phyloP scores from a whole-genome alignment of 1,139 yeast species.

The Taphrina sp. region DNA sequence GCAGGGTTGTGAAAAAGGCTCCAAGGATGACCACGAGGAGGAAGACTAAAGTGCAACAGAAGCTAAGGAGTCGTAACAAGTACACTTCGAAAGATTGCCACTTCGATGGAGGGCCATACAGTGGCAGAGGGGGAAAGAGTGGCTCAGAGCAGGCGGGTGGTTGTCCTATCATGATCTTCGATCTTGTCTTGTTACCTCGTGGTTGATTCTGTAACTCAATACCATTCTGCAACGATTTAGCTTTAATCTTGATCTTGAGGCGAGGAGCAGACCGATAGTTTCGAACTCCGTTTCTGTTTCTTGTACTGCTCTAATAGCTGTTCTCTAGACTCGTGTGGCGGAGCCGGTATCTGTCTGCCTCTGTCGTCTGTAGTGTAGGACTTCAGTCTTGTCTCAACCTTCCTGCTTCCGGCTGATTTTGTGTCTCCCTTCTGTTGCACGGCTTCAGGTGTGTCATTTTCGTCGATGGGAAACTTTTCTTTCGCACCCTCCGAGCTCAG shows the following conservation, averaged over 20 bases:
- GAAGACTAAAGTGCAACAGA: conserved; percentile 6
- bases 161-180: not conserved
- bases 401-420: too few relatives aligned
- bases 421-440: too few relatives aligned
- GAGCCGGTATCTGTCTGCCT: conserved; percentile 13
- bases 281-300: not conserved
- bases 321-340: conserved; percentile 19
- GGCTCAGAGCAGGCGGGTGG: conserved; percentile 17
- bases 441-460: too few relatives aligned
- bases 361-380: conserved; percentile 8
- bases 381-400: not conserved
- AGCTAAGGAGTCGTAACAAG: conserved; percentile 3
- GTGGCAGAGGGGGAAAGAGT: conserved; percentile 18
- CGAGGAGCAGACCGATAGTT: not conserved
- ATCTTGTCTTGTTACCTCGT: too few relatives aligned
- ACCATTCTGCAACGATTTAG: too few relatives aligned
- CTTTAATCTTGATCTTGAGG: too few relatives aligned
- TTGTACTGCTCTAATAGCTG: not conserved
- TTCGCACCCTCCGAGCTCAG: too few relatives aligned
- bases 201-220: too few relatives aligned
- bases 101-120: conserved; percentile 19
- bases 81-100: conserved; percentile 2
- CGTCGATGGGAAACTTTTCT: too few relatives aligned
- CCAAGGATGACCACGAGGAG: conserved; percentile 18
- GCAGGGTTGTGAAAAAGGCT: conserved; percentile 1